phyloP scores from a whole-genome alignment of 495 filamentous ascomycete species.

The Lasiosphaeria miniovina region DNA sequence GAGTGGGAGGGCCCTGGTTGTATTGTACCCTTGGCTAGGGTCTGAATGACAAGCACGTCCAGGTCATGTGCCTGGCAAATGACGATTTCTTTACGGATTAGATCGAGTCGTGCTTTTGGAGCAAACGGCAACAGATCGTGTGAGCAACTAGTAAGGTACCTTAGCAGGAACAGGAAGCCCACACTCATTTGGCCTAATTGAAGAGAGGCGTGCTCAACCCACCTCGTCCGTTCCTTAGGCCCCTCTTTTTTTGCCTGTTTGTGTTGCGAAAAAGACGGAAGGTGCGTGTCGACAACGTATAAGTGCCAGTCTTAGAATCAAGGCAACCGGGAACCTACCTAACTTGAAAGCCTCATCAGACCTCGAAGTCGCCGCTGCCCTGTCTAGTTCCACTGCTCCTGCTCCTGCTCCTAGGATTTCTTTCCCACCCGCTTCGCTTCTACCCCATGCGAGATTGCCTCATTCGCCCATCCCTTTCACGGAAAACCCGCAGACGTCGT shows the following conservation, averaged over 20 bases:
- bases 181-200: background rate
- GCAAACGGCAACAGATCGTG: constrained; percentile 27
- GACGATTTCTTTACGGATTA: constrained; percentile 5
- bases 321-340: background rate
- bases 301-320: background rate
- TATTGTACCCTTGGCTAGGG: background rate
- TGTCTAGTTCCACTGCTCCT: no score
- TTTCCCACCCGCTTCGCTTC: no score
- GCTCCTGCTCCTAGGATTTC: no score
- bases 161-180: background rate
- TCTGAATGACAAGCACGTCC: constrained; percentile 5
- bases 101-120: constrained; percentile 1
- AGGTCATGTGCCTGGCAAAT: constrained; percentile 1
- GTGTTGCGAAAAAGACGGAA: background rate
- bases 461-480: no score
- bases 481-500: no score
- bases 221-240: constrained; percentile 1
- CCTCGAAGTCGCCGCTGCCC: no score
- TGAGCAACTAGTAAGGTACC: constrained; percentile 11
- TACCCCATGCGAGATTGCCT: no score
- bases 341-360: no score
- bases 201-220: background rate
- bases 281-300: background rate
- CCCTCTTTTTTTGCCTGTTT: background rate
- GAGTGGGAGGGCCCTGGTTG: no score